Evolutionary conservation across 768 basidiomycete genomes (phyloP).

Genomic region (Saitozyma podzolica): DNA sequence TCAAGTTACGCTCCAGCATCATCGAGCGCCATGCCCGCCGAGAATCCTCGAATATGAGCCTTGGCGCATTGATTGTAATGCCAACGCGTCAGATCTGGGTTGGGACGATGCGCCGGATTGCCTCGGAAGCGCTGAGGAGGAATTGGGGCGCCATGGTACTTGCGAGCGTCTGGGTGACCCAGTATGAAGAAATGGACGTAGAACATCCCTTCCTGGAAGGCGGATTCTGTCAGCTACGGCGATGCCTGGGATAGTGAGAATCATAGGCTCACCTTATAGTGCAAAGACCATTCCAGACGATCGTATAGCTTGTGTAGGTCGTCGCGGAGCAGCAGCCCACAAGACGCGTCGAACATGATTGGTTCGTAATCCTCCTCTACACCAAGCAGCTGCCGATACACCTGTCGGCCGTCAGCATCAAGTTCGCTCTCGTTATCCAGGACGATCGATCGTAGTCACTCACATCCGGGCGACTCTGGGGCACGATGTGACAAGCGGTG

Average conservation of each 20-base stretch:
- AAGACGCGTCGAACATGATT: too few relatives aligned
- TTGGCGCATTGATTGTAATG: conserved; percentile 12
- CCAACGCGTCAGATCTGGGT: conserved; percentile 1
- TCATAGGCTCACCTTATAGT: neutral
- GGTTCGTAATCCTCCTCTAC: too few relatives aligned
- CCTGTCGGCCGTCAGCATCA: too few relatives aligned
- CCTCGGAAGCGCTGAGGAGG: conserved; percentile 4
- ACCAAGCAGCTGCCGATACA: too few relatives aligned
- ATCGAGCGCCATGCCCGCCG: conserved; percentile 1
- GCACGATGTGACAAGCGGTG: conserved; percentile 6
- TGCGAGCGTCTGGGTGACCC: neutral
- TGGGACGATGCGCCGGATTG: neutral
- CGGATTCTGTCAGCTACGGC: too few relatives aligned
- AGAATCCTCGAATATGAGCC: conserved; percentile 8
- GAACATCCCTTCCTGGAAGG: conserved; percentile 6
- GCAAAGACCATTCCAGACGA: conserved; percentile 3
- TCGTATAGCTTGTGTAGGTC: conserved; percentile 15
- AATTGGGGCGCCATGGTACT: conserved; percentile 1
- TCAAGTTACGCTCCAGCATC: too few relatives aligned
- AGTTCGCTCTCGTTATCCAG: too few relatives aligned
- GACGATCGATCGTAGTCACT: too few relatives aligned
- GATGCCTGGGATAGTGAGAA: too few relatives aligned
- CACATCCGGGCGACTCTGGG: neutral
- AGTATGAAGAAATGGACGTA: conserved; percentile 14
- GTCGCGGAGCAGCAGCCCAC: conserved; percentile 10